These are phyloP conservation scores for Kodamaea alishanica DNA, from an alignment of 1,139 yeast species.

Conservation along the genomic window DNA sequence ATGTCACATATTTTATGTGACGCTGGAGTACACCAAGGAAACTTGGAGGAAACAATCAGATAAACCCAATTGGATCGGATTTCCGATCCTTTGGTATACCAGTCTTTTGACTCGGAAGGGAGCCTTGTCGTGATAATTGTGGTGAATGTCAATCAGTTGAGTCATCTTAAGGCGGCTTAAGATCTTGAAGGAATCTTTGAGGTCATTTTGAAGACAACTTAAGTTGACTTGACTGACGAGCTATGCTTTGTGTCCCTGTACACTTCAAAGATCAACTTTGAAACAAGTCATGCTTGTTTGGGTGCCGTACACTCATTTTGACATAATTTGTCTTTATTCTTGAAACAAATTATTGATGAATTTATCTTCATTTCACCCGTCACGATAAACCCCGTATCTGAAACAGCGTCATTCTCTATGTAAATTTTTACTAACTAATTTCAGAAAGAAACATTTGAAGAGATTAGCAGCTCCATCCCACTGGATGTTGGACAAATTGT, in stretches of 20 bases:
- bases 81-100: constrained; percentile 15
- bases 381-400: too few species aligned
- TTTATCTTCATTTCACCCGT: not conserved
- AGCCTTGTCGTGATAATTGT: constrained; percentile 35
- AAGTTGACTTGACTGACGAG: too few species aligned
- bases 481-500: constrained; percentile 99
- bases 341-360: not conserved
- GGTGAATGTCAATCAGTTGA: not conserved
- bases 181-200: too few species aligned
- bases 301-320: not conserved
- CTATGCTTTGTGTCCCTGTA: too few species aligned
- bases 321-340: not conserved
- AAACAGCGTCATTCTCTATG: constrained; percentile 4
- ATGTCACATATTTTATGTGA: constrained; percentile 36
- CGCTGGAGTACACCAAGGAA: constrained; percentile 8
- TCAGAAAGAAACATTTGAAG: constrained; percentile 91
- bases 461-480: constrained; percentile 99
- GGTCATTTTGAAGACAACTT: too few species aligned
- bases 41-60: too few species aligned
- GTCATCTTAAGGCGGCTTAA: too few species aligned
- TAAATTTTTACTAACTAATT: constrained; percentile 27
- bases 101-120: constrained; percentile 31
- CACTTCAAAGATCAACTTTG: too few species aligned
- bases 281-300: too few species aligned
- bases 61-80: too few species aligned